phyloP scores from a whole-genome alignment of 139 green algal species.

The Chlamydomonas schloesseri region DNA sequence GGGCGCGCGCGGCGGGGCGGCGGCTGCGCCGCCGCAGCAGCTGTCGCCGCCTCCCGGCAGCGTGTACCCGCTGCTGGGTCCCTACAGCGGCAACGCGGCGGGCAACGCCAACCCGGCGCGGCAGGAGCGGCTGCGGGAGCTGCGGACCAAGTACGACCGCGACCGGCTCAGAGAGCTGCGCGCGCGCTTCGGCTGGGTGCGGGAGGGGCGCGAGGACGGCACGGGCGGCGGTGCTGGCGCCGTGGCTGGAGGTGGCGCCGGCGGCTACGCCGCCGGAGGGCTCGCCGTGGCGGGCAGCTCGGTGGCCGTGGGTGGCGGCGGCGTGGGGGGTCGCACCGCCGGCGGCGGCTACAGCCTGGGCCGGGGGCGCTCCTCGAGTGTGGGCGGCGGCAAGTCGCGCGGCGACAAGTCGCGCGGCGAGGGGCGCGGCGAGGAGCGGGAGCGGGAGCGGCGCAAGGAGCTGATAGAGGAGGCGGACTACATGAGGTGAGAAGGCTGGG shows the following conservation, averaged over 20 bases:
- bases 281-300: background rate
- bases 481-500: slow-evolving; percentile 42
- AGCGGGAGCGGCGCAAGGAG: slow-evolving; percentile 36
- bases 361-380: background rate
- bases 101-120: background rate
- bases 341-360: too few relatives aligned
- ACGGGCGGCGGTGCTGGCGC: too few relatives aligned
- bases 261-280: too few relatives aligned
- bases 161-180: slow-evolving; percentile 49
- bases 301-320: background rate
- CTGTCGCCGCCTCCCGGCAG: too few relatives aligned
- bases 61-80: background rate
- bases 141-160: slow-evolving; percentile 57
- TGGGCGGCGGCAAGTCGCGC: too few relatives aligned
- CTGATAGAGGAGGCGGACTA: slow-evolving; percentile 30
- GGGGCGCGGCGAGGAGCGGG: slow-evolving; percentile 21
- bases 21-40: too few relatives aligned
- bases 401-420: background rate
- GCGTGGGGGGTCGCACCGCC: too few relatives aligned
- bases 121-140: slow-evolving; percentile 39
- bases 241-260: too few relatives aligned
- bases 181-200: slow-evolving; percentile 52
- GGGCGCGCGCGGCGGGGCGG: background rate
- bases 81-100: background rate
- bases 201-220: slow-evolving; percentile 31